These are phyloP conservation scores for Aspergillus uvarum DNA, from an alignment of 2,329 filamentous ascomycete species.

Conservation along the genomic window DNA sequence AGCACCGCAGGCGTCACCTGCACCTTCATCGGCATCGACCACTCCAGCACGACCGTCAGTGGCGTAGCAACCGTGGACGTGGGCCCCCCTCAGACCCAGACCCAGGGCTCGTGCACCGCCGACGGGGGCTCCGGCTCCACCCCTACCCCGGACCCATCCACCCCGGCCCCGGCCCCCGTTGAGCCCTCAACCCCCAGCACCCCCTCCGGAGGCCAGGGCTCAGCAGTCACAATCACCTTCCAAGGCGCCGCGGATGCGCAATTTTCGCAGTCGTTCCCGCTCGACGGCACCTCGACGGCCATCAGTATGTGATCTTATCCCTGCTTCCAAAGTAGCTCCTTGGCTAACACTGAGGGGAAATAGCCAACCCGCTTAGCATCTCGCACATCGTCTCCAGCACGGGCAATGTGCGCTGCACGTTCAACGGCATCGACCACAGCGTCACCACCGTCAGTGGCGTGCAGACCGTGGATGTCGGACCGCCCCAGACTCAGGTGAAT, in stretches of 20 bases:
- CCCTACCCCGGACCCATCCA: too few relatives aligned
- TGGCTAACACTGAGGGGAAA: too few relatives aligned
- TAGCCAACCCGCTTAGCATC: slow-evolving; percentile 11
- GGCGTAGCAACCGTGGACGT: slow-evolving; percentile 20
- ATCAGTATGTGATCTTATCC: slow-evolving; percentile 3
- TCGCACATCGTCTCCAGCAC: slow-evolving; percentile 10
- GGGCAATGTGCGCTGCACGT: slow-evolving; percentile 1
- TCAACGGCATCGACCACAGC: slow-evolving; percentile 10
- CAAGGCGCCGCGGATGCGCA: slow-evolving; percentile 7
- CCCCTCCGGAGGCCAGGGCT: background rate
- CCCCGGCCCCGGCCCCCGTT: too few relatives aligned
- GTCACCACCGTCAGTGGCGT: slow-evolving; percentile 8
- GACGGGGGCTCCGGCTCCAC: background rate
- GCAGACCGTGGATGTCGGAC: slow-evolving; percentile 13
- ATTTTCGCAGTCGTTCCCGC: slow-evolving; percentile 1
- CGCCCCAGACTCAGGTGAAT: slow-evolving; percentile 13
- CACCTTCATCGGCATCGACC: slow-evolving; percentile 23
- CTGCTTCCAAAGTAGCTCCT: too few relatives aligned
- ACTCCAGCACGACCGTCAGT: slow-evolving; percentile 18
- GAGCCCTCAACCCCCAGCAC: background rate
- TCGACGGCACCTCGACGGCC: background rate
- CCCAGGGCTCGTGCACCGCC: slow-evolving; percentile 17
- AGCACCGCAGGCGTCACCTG: slow-evolving; percentile 13
- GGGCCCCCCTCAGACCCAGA: slow-evolving; percentile 26
- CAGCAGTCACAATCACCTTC: slow-evolving; percentile 6